A percentile compares a stretch with the other conserved stretches of the same genome.
Evolutionary conservation across 23 red algal genomes (phyloP).

Genomic region (Gracilariopsis chorda): DNA sequence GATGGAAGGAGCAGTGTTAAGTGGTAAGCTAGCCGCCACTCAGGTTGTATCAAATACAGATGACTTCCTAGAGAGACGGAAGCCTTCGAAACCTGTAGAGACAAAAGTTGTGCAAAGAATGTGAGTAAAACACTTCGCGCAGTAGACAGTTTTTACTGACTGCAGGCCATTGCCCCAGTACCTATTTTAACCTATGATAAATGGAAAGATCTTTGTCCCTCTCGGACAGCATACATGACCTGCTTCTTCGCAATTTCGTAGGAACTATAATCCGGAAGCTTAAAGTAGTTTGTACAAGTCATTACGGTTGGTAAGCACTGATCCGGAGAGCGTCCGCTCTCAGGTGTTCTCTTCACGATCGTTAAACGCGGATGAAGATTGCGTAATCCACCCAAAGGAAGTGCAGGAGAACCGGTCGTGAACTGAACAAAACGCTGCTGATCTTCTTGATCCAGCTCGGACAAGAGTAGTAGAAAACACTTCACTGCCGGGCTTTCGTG

Average conservation of each 20-base stretch:
- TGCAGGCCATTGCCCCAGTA: not conserved
- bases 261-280: slow-evolving; percentile 91
- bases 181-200: slow-evolving; percentile 56
- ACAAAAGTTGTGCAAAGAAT: too few species aligned
- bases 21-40: slow-evolving; percentile 89
- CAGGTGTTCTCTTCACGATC: slow-evolving; percentile 86
- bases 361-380: slow-evolving; percentile 84
- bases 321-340: slow-evolving; percentile 76
- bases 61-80: not conserved
- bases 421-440: slow-evolving; percentile 92
- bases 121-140: too few species aligned
- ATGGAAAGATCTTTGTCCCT: slow-evolving; percentile 93
- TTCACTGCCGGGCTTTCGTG: slow-evolving; percentile 82
- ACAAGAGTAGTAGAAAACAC: slow-evolving; percentile 74
- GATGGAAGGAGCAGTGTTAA: slow-evolving; percentile 96
- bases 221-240: slow-evolving; percentile 86
- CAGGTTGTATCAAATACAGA: slow-evolving; percentile 51
- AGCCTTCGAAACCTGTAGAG: too few species aligned
- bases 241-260: slow-evolving; percentile 74
- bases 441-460: slow-evolving; percentile 63
- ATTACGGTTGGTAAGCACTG: slow-evolving; percentile 97
- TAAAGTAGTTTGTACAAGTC: slow-evolving; percentile 99
- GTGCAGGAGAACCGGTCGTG: slow-evolving; percentile 84
- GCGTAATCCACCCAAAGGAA: slow-evolving; percentile 85
- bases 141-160: not conserved